Conservation (phyloP, 1,284 basidiomycete genomes). For the Ganoderma lucidum region DNA sequence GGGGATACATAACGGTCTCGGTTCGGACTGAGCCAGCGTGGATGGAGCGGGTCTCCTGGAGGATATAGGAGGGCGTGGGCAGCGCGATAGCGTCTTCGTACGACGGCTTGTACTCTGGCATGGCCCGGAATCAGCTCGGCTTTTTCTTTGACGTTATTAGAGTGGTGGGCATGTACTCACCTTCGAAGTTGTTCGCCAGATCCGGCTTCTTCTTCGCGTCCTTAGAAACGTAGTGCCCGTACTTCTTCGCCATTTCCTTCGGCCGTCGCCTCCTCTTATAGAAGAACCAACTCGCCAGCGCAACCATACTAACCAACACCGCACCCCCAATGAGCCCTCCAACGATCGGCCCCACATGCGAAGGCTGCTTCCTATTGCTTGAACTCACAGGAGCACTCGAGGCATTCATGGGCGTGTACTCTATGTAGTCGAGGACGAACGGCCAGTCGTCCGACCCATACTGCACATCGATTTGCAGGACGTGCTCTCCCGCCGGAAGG, state of each 20-base stretch:
- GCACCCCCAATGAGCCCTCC: not conserved
- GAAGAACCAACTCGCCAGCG: not conserved
- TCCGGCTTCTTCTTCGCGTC: conserved; percentile 6
- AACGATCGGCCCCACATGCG: not conserved
- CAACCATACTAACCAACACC: not conserved
- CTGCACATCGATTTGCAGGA: conserved; percentile 21
- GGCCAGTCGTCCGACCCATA: conserved; percentile 20
- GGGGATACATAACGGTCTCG: not conserved
- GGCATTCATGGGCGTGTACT: conserved; percentile 8
- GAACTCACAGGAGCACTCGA: not conserved
- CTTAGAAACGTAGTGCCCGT: conserved; percentile 4
- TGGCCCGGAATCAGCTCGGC: not conserved
- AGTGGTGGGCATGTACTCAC: not conserved
- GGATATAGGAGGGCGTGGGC: not conserved
- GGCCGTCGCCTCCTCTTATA: not conserved
- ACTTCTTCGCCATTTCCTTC: not conserved
- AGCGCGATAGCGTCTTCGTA: not conserved
- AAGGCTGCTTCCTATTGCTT: not conserved
- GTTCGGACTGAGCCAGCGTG: not conserved
- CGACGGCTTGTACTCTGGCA: not conserved
- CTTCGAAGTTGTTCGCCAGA: not conserved
- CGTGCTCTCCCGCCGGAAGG: conserved; percentile 10
- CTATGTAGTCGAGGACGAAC: conserved; percentile 22
- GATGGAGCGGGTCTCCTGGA: not conserved
- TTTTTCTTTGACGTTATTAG: not conserved